Evolutionary conservation across 768 basidiomycete genomes (phyloP), one percentile per base, ranked within the genome.

Genomic region (Xerocomellus intermedius): DNA sequence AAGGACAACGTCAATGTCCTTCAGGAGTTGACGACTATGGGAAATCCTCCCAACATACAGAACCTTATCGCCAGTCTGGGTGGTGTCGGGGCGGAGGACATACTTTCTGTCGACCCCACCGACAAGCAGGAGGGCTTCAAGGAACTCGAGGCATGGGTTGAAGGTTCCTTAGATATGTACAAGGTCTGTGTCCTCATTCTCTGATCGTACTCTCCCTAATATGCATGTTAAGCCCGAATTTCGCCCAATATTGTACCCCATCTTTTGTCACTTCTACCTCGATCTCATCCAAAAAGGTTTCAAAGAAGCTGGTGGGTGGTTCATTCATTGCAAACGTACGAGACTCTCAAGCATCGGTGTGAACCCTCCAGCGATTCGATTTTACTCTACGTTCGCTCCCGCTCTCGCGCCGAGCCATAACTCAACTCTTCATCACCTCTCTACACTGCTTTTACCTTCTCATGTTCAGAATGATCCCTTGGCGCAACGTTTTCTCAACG

Each of bases 251-350:
- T 74, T 97, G 16, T 97, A 94, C 67, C 97, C 97, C 3, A 90
- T 99, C 58, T 98, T 98, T 68, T 93, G 91, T 47, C 94, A 99
- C 72, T 98, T 98, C 68, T 98, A 96, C 70, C 79, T 99, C 30
- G 96, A 98, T 69, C 81, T 99, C 46, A 85, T 98, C 44, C 87
- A 94, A 63, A 85, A 87, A 48, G 94, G 92, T 10, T 93, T 91
- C 71, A 87, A 89, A 66, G 89, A 92, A 67, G 89, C 94, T 60
- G 95, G 95, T 89, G 67, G 58, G 86, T 73, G 46, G 19, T 41
- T 30, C 45, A 4, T 43, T 42, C 38, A 22, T 42, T 42, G 8
- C 30, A 45, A 50, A 43, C 30, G 22, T 38, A 14, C 44, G 30
- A 22, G 49, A 47, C 39, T 43, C 48, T 54, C 38, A 52, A 50